These are phyloP conservation scores for Neoscytalidium dimidiatum DNA, from an alignment of 2,329 filamentous ascomycete genomes.

Conservation along the genomic window DNA sequence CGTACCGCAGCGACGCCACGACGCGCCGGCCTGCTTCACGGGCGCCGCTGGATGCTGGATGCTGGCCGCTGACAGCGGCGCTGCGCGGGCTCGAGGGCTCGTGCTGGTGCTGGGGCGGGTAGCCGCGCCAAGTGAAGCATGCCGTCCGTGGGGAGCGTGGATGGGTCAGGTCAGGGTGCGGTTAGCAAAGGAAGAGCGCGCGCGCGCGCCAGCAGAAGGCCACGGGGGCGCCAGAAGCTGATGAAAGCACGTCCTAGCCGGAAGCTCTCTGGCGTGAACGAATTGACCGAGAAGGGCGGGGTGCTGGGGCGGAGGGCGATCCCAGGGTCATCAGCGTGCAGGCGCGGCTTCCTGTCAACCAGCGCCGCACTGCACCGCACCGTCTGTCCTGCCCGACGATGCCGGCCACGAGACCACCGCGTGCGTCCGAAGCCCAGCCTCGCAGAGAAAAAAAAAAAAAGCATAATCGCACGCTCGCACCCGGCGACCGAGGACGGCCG, in stretches of 20 bases:
- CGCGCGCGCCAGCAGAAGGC: not conserved
- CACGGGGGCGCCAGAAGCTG: conserved; percentile 1
- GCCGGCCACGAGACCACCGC: conserved; percentile 5
- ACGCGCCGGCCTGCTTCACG: conserved; percentile 14
- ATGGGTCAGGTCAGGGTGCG: conserved; percentile 11
- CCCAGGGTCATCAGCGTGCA: not conserved
- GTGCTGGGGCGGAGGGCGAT: not conserved
- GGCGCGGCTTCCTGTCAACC: not conserved
- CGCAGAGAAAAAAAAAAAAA: not conserved
- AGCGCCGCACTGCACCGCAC: not conserved
- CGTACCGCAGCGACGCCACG: conserved; percentile 9
- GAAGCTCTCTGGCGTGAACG: no score
- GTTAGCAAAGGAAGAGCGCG: not conserved
- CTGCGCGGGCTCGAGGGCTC: not conserved
- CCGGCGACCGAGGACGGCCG: not conserved
- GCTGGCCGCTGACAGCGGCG: no score
- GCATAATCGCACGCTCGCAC: not conserved
- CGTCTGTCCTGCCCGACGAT: not conserved
- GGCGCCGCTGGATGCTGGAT: not conserved
- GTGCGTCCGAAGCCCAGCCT: conserved; percentile 2
- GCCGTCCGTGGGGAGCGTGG: not conserved
- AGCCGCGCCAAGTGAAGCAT: not conserved
- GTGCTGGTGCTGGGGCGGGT: not conserved
- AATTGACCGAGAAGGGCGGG: conserved; percentile 5
- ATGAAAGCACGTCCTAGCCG: not conserved